Evolutionary conservation across 176 grass and related monocot species (phyloP), one percentile per base, ranked within the genome.

Genomic region (Poa pratensis): DNA sequence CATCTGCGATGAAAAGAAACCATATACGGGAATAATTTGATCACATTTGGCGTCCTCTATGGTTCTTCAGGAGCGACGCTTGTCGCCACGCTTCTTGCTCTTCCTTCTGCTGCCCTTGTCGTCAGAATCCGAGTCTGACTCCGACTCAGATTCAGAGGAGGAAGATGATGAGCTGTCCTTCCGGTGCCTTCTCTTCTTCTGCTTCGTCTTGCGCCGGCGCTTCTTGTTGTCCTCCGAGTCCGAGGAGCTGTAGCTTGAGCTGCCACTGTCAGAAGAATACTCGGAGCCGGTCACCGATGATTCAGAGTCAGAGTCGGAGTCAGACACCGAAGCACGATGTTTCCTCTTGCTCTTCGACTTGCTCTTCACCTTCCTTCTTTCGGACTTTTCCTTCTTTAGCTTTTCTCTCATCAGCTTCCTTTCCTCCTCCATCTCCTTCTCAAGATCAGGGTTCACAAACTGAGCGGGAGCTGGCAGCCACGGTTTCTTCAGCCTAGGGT

Each of bases 341-440:
- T 98, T 94, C 65, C 91, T 92, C 82, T 99, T 99, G 67, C 82
- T 96, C 81, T 92, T 99, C 35, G 66, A 46, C 28, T 87, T 90
- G 67, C 82, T 96, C 70, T 91, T 99, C 37, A 48, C 65, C 37
- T 86, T 90, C 55, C 57, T 83, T n/a, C 83, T 88, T 83, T 83
- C 61, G 2, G 76, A 68, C 18, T 20, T 84, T 16, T 86, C 75
- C 58, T 87, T 87, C 80, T 92, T 84, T 9, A 52, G 51, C 32
- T 48, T 84, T 12, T 83, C 50, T 63, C 82, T 83, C 77, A 79
- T 63, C n/a, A 83, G 43, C 50, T 83, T 83, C 69, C 53, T 90
- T 39, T 87, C 93, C 23, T 62, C 86, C 39, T 80, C 85, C 84
- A 27, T 82, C 48, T 90, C 87, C 80, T 91, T 92, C 83, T 63